These are phyloP conservation scores for Tuber calosporum DNA, from an alignment of 495 filamentous ascomycete species.

Conservation along the genomic window DNA sequence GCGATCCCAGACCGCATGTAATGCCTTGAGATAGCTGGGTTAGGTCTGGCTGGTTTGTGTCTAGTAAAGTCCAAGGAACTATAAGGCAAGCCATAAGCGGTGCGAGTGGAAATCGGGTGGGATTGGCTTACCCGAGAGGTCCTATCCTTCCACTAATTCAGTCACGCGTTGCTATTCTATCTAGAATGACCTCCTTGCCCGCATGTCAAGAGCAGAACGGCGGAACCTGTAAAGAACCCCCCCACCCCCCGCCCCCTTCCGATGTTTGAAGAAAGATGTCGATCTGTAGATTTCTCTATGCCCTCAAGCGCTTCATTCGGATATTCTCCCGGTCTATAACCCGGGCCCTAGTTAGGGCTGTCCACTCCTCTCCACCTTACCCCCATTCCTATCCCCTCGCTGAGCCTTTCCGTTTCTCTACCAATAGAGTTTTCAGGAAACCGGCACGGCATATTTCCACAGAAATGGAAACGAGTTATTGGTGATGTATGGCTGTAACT, in stretches of 20 bases:
- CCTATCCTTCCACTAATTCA: background rate
- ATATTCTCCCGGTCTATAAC: too few species aligned
- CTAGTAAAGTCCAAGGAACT: background rate
- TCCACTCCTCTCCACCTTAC: too few species aligned
- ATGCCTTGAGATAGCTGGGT: background rate
- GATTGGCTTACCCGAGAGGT: background rate
- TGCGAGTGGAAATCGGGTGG: background rate
- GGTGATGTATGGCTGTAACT: too few species aligned
- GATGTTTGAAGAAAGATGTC: background rate
- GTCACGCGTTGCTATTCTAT: background rate
- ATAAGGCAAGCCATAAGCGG: background rate
- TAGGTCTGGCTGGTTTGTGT: background rate
- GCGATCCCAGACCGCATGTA: background rate
- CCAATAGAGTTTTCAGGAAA: too few species aligned
- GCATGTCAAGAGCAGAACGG: background rate
- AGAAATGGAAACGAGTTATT: too few species aligned
- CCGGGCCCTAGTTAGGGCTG: too few species aligned
- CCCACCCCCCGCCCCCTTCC: too few species aligned
- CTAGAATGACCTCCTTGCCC: background rate
- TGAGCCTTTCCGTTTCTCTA: too few species aligned
- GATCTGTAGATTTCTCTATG: background rate
- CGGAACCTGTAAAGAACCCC: background rate
- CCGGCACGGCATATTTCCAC: too few species aligned
- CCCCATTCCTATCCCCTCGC: too few species aligned
- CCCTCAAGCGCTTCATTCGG: too few species aligned